phyloP scores from a whole-genome alignment of 2,329 filamentous ascomycete genomes.

The Penicillium crustosum region DNA sequence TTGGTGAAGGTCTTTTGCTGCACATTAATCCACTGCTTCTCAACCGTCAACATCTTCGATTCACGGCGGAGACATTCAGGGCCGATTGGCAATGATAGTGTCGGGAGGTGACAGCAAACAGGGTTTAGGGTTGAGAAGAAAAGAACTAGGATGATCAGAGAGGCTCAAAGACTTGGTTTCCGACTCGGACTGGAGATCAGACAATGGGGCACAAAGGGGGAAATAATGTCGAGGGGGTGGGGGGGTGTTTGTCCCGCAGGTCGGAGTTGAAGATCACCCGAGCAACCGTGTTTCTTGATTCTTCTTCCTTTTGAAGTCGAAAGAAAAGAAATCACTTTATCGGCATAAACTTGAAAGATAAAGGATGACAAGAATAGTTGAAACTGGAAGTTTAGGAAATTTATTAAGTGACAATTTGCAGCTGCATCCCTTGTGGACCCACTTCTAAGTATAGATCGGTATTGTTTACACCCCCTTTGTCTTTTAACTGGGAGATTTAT shows the following conservation, averaged over 20 bases:
- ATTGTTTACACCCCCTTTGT: constrained; percentile 6
- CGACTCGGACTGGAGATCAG: constrained; percentile 14
- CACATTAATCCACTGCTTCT: constrained; percentile 70
- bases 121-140: constrained; percentile 3
- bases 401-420: constrained; percentile 5
- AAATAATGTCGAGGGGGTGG: constrained; percentile 4
- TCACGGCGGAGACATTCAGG: constrained; percentile 32
- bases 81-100: constrained; percentile 21
- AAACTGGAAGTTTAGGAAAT: background rate
- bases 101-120: constrained; percentile 7
- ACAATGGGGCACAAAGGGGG: constrained; percentile 6
- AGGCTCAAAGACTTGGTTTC: constrained; percentile 8
- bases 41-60: constrained; percentile 49
- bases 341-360: background rate
- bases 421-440: constrained; percentile 13
- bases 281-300: constrained; percentile 5
- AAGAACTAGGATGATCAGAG: constrained; percentile 4
- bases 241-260: constrained; percentile 4
- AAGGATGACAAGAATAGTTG: background rate
- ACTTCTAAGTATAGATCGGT: constrained; percentile 12
- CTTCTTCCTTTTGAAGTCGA: background rate
- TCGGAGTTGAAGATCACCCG: constrained; percentile 13
- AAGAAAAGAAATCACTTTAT: background rate
- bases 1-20: constrained; percentile 99
- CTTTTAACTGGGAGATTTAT: constrained; percentile 30